Evolutionary conservation across 148 eudicot genomes (phyloP).

Genomic region (Drosera capensis): DNA sequence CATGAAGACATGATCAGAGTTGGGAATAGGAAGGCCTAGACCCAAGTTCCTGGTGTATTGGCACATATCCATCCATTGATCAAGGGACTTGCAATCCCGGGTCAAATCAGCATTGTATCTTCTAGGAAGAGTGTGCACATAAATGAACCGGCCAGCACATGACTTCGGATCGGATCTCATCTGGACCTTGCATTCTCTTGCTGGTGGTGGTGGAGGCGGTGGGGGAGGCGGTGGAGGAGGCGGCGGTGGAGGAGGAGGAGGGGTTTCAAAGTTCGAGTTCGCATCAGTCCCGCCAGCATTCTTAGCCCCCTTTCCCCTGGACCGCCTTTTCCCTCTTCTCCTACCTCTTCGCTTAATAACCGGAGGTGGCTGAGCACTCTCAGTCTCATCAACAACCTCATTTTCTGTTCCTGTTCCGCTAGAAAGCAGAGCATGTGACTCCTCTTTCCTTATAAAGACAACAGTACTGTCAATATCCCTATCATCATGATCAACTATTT

Average conservation of each 20-base stretch:
- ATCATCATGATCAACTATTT: neutral
- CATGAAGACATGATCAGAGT: conserved; percentile 15
- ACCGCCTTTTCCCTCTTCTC: conserved; percentile 4
- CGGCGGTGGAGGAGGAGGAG: conserved; percentile 3
- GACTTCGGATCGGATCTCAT: conserved; percentile 8
- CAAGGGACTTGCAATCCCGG: conserved; percentile 18
- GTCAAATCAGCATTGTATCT: conserved; percentile 30
- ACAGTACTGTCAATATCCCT: neutral
- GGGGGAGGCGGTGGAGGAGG: conserved; percentile 9
- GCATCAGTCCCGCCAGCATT: neutral
- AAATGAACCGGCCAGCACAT: conserved; percentile 20
- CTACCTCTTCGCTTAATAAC: neutral
- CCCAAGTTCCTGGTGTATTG: conserved; percentile 22
- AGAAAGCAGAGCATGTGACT: neutral
- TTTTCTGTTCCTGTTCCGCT: neutral
- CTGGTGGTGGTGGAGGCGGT: conserved; percentile 11
- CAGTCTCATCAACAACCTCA: neutral
- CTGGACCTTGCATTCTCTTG: conserved; percentile 8
- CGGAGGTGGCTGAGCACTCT: neutral
- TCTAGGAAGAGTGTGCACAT: conserved; percentile 27
- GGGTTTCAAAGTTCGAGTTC: neutral
- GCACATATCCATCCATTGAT: conserved; percentile 37
- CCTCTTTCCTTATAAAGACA: neutral
- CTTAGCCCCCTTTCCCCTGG: neutral
- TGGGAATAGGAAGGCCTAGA: conserved; percentile 15